phyloP scores from a whole-genome alignment of 192 early-diverging fungal genomes.

The Backusella westeae region DNA sequence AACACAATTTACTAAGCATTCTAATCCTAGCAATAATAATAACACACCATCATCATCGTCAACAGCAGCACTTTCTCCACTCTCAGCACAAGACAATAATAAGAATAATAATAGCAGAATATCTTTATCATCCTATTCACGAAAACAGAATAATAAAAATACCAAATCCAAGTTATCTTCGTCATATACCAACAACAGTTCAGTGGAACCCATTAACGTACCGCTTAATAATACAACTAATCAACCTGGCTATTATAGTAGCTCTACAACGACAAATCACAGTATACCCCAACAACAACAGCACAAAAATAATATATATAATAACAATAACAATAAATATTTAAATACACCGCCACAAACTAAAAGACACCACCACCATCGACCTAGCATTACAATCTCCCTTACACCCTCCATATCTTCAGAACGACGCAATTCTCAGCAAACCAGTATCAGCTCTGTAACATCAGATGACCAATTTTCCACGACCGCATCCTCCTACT shows the following conservation, averaged over 20 bases:
- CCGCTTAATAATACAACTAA: neutral
- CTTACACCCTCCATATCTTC: neutral
- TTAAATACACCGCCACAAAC: neutral
- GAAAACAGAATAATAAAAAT: neutral
- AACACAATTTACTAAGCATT: neutral
- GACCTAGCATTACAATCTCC: slow-evolving; percentile 10
- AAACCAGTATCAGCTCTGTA: slow-evolving; percentile 6
- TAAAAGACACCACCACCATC: neutral
- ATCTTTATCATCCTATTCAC: slow-evolving; percentile 1
- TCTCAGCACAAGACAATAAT: neutral
- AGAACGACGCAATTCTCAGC: slow-evolving; percentile 10
- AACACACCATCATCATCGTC: neutral
- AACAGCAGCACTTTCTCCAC: neutral
- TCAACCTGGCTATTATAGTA: neutral
- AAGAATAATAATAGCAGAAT: neutral
- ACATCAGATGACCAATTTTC: slow-evolving; percentile 20
- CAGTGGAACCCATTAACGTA: neutral
- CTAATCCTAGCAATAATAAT: neutral
- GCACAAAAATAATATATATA: neutral
- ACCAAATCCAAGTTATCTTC: neutral
- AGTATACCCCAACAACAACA: neutral
- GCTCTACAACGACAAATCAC: neutral
- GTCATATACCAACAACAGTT: neutral
- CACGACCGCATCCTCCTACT: neutral
- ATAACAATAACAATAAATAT: neutral